Evolutionary conservation across 179 eudicot genomes (phyloP).

Genomic region (Carnegiea gigantea): DNA sequence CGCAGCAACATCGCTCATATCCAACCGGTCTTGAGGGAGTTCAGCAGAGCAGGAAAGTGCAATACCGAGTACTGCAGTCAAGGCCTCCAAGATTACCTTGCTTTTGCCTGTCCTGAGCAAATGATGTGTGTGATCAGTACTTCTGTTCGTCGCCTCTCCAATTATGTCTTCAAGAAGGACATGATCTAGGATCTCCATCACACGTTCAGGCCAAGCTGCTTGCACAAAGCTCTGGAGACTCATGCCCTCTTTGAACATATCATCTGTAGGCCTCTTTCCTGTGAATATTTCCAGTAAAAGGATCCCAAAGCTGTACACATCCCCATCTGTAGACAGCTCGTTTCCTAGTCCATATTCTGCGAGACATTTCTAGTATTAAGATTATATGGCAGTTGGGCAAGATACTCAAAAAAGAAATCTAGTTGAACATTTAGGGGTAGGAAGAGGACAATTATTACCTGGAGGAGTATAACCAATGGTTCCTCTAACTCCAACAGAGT

Average conservation of each 20-base stretch:
- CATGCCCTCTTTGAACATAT: slow-evolving; percentile 14
- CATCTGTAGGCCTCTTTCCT: slow-evolving; percentile 34
- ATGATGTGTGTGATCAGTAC: not conserved
- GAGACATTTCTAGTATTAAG: not conserved
- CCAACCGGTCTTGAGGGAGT: slow-evolving; percentile 19
- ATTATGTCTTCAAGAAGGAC: slow-evolving; percentile 21
- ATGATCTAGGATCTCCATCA: slow-evolving; percentile 24
- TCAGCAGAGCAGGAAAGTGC: slow-evolving; percentile 25
- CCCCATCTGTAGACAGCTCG: slow-evolving; percentile 18
- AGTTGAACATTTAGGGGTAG: too few relatives aligned
- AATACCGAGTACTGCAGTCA: slow-evolving; percentile 8
- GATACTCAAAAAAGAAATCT: not conserved
- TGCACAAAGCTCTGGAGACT: slow-evolving; percentile 22
- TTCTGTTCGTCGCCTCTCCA: slow-evolving; percentile 2
- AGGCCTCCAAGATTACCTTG: slow-evolving; percentile 8
- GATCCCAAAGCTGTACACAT: slow-evolving; percentile 29
- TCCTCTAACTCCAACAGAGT: not conserved
- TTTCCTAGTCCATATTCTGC: slow-evolving; percentile 30
- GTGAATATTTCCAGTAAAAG: slow-evolving; percentile 33
- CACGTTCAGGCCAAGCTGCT: slow-evolving; percentile 15
- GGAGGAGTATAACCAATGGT: not conserved
- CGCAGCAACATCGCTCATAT: slow-evolving; percentile 16
- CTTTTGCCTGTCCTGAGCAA: not conserved
- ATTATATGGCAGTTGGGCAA: not conserved
- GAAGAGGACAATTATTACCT: not conserved